Base-by-base conservation (phyloP, 345 rosid genomes). In the Iberis pinnata region DNA sequence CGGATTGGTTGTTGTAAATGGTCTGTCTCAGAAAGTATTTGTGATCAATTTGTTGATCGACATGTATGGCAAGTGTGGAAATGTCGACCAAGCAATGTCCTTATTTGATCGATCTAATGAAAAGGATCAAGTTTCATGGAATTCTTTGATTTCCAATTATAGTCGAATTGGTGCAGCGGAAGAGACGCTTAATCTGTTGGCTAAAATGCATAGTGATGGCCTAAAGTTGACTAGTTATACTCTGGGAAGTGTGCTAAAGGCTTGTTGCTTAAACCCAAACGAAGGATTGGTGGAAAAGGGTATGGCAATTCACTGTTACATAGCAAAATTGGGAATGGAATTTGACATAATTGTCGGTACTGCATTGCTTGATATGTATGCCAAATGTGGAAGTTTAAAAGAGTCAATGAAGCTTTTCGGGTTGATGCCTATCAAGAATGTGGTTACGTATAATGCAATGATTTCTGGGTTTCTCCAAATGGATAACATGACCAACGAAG, bases 321-420 rank as follows among this genome's bases (percentile, higher is more conserved):
- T 51, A 22, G 45, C 53, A 0, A 80, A 75, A 58, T 39, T 55
- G 45, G 80, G 81, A n/a, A 60, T 70, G 61, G 78, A 62, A 15
- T 56, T 44, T 43, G 78, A 76, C 63, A 15, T 70, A 43, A 73
- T 80, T 13, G 75, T 80, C 6, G 56, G 60, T 50, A 72, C 81
- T 58, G 81, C 85, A 44, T 65, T 80, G 70, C 69, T 79, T 46
- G 58, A 60, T 56, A 76, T 80, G 85, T 80, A 80, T 10, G 73
- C 73, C 0, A 80, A 80, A 61, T 52, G 49, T 1, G 73, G 81
- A 45, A 45, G 61, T 58, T 42, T 80, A 43, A 63, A 41, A 12
- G 70, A 59, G n/a, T 70, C 81, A 0, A 15, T 44, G 15, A 57
- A 59, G 60, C 32, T 72, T 35, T 80, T 76, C 43, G 35, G 49